Conservation (phyloP, 139 green algal genomes). For the Tetradesmus lagerheimii region DNA sequence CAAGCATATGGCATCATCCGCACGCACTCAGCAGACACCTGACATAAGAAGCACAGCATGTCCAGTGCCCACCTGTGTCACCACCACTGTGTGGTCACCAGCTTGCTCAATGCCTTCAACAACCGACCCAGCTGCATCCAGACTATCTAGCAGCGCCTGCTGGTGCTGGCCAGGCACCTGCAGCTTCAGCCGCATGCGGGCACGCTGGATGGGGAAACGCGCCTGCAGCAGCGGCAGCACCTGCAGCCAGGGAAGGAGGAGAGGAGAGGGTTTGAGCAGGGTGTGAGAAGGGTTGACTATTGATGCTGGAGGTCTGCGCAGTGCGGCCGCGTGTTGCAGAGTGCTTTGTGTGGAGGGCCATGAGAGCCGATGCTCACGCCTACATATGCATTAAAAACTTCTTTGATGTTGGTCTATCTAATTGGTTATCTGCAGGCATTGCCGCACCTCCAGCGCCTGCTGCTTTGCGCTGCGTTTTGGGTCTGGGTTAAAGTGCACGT, state of each 20-base stretch:
- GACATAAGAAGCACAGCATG: neutral
- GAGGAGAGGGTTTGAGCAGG: too few species aligned
- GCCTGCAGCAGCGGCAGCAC: slow-evolving; percentile 81
- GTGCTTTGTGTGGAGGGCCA: too few species aligned
- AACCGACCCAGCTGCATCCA: neutral
- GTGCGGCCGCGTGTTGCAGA: too few species aligned
- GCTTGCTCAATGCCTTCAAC: slow-evolving; percentile 28
- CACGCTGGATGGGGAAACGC: slow-evolving; percentile 92
- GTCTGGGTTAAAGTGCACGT: slow-evolving; percentile 96
- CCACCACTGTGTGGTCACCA: neutral
- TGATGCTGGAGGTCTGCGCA: too few species aligned
- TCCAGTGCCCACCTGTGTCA: slow-evolving; percentile 27
- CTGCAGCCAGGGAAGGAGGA: slow-evolving; percentile 48
- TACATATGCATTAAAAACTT: too few species aligned
- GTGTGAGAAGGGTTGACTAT: too few species aligned
- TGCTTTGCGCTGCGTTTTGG: slow-evolving; percentile 93
- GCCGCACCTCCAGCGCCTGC: slow-evolving; percentile 88
- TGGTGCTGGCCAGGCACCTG: slow-evolving; percentile 43
- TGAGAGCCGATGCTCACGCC: too few species aligned
- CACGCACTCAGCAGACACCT: too few species aligned
- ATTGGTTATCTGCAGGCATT: too few species aligned
- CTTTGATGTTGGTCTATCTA: too few species aligned
- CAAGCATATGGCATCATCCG: too few species aligned
- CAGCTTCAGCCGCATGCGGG: slow-evolving; percentile 89
- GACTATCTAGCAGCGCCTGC: slow-evolving; percentile 37